Percentiles rank a stretch among this genome's conserved stretches.
Evolutionary conservation across 495 filamentous ascomycete species (phyloP).

Genomic region (Gamarada debralockiae): DNA sequence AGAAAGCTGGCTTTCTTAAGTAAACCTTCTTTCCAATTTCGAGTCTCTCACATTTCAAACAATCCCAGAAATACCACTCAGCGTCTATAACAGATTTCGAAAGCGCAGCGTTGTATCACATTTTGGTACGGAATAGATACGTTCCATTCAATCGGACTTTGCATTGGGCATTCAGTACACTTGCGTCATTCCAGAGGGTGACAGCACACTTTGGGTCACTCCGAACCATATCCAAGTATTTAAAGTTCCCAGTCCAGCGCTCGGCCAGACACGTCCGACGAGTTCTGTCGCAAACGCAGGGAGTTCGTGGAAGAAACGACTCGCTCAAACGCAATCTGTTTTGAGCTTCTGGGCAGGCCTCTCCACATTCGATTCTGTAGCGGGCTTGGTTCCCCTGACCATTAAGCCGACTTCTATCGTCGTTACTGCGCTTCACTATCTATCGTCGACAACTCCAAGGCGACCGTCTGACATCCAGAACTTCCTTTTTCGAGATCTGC

Average conservation of each 20-base stretch:
- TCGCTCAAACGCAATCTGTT: slow-evolving; percentile 17
- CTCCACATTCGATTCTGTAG: slow-evolving; percentile 3
- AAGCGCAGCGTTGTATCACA: neutral
- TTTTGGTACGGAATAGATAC: neutral
- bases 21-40: neutral
- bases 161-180: neutral
- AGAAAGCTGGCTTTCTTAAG: too few species aligned
- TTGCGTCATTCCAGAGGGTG: neutral
- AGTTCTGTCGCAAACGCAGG: slow-evolving; percentile 17
- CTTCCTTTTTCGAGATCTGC: slow-evolving; percentile 11
- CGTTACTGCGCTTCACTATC: neutral
- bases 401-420: neutral
- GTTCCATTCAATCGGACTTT: neutral
- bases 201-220: neutral
- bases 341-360: slow-evolving; percentile 1
- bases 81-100: neutral
- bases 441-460: neutral
- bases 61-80: neutral
- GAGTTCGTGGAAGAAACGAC: slow-evolving; percentile 5
- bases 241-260: slow-evolving; percentile 4
- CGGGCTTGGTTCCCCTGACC: neutral
- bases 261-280: slow-evolving; percentile 15
- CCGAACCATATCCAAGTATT: too few species aligned
- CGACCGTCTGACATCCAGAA: neutral
- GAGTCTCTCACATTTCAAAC: neutral